Conservation (phyloP, 176 grass and related monocot species). For the Elaeis guineensis region DNA sequence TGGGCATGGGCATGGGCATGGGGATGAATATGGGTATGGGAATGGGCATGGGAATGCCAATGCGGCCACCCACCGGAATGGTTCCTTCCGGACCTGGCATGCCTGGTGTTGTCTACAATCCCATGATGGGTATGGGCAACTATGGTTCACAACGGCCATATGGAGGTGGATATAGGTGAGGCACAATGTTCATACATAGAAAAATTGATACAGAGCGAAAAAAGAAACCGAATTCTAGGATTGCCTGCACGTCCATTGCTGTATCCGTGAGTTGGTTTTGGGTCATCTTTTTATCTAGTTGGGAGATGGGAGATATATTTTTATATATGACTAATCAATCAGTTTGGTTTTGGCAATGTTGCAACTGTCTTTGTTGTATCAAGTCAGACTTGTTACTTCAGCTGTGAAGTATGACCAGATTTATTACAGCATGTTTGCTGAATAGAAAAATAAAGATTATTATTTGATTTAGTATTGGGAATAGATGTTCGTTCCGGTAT, state of each 20-base stretch:
- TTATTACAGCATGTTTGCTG: constrained; percentile 61
- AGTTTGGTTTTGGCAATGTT: no score
- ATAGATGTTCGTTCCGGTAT: no score
- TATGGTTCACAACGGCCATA: constrained; percentile 71
- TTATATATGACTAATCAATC: no score
- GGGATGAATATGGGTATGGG: constrained; percentile 47
- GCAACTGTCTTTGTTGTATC: no score
- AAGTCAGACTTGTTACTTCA: background rate
- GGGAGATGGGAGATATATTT: no score
- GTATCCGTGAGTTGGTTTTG: no score
- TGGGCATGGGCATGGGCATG: background rate
- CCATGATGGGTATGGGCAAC: constrained; percentile 43
- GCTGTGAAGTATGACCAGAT: constrained; percentile 27
- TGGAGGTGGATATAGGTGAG: constrained; percentile 76
- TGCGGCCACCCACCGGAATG: constrained; percentile 55
- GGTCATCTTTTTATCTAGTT: no score
- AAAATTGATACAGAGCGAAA: background rate
- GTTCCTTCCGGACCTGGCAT: constrained; percentile 37
- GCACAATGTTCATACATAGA: background rate
- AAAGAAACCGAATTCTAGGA: background rate
- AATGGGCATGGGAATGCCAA: constrained; percentile 52
- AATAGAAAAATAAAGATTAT: constrained; percentile 43
- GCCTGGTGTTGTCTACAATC: constrained; percentile 66
- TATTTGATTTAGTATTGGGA: background rate
- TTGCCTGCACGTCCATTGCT: no score